These are phyloP conservation scores for Heliamphora pulchella DNA, from an alignment of 179 eudicot genomes.

Conservation along the genomic window DNA sequence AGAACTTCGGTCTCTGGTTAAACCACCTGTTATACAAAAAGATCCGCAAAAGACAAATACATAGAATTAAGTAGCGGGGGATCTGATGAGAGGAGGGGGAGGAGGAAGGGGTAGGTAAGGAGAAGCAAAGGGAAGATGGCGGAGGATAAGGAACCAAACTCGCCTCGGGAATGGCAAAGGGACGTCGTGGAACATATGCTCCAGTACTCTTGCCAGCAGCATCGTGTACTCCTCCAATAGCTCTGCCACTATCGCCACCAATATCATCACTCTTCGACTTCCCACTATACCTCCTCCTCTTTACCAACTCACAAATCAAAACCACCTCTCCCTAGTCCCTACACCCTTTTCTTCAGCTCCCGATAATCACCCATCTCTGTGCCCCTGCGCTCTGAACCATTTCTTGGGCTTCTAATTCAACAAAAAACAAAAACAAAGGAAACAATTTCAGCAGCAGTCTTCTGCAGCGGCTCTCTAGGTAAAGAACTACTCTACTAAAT, in stretches of 20 bases:
- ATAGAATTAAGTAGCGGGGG: background rate
- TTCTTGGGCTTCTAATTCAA: too few relatives aligned
- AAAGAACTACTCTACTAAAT: too few relatives aligned
- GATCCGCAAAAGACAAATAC: too few relatives aligned
- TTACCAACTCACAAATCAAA: background rate
- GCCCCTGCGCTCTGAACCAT: too few relatives aligned
- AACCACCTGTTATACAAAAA: too few relatives aligned
- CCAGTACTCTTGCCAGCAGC: constrained; percentile 30
- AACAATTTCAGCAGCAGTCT: too few relatives aligned
- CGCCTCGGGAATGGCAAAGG: constrained; percentile 33
- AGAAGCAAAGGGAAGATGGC: constrained; percentile 29
- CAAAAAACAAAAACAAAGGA: too few relatives aligned
- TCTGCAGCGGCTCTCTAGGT: too few relatives aligned
- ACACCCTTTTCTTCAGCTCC: too few relatives aligned
- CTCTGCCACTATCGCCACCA: constrained; percentile 30
- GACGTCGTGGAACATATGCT: constrained; percentile 28
- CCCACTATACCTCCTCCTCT: background rate
- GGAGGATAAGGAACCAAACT: constrained; percentile 31
- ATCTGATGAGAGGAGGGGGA: background rate
- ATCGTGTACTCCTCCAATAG: constrained; percentile 34
- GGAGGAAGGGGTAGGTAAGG: constrained; percentile 5
- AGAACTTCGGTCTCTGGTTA: too few relatives aligned
- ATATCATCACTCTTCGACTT: constrained; percentile 8
- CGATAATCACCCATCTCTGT: too few relatives aligned
- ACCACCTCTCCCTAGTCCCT: too few relatives aligned